Evolutionary conservation across 2,329 filamentous ascomycete species (phyloP).

Genomic region (Xylariaceae sp.): DNA sequence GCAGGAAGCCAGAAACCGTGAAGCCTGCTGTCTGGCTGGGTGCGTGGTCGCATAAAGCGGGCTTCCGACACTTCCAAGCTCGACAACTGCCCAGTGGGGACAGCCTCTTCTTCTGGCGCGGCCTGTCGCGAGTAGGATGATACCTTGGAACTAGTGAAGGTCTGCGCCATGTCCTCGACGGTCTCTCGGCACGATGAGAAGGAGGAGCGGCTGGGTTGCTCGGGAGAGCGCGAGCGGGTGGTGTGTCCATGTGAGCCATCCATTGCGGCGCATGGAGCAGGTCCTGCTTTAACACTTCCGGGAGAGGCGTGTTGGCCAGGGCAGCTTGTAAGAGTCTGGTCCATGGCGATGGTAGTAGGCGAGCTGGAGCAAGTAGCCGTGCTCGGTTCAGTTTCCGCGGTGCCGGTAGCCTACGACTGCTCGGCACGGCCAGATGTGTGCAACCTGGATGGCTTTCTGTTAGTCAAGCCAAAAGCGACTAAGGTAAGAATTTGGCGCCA

Average conservation of each 20-base stretch:
- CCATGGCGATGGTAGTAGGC: slow-evolving; percentile 11
- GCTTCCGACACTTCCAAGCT: slow-evolving; percentile 29
- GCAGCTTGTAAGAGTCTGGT: too few relatives aligned
- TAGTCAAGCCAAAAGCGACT: slow-evolving; percentile 38
- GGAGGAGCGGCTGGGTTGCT: slow-evolving; percentile 41
- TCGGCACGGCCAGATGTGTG: too few relatives aligned
- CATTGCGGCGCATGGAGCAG: slow-evolving; percentile 19
- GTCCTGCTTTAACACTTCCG: slow-evolving; percentile 10
- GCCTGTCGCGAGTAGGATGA: slow-evolving; percentile 45
- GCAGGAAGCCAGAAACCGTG: slow-evolving; percentile 51
- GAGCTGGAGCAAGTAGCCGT: slow-evolving; percentile 5
- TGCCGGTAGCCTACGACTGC: background rate
- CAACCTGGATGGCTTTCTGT: too few relatives aligned
- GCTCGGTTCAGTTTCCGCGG: background rate
- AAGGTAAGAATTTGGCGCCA: slow-evolving; percentile 42
- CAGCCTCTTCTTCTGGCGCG: slow-evolving; percentile 37
- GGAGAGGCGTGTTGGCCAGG: slow-evolving; percentile 8
- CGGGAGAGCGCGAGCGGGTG: slow-evolving; percentile 17
- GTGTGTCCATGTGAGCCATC: slow-evolving; percentile 11
- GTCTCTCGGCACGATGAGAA: slow-evolving; percentile 57
- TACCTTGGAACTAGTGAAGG: slow-evolving; percentile 55
- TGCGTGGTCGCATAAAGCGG: slow-evolving; percentile 44
- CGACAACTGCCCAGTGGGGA: slow-evolving; percentile 33
- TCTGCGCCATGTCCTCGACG: slow-evolving; percentile 51
- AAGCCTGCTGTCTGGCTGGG: slow-evolving; percentile 47